Evolutionary conservation across 768 basidiomycete species (phyloP).

Genomic region (Hygrocybe punicea): DNA sequence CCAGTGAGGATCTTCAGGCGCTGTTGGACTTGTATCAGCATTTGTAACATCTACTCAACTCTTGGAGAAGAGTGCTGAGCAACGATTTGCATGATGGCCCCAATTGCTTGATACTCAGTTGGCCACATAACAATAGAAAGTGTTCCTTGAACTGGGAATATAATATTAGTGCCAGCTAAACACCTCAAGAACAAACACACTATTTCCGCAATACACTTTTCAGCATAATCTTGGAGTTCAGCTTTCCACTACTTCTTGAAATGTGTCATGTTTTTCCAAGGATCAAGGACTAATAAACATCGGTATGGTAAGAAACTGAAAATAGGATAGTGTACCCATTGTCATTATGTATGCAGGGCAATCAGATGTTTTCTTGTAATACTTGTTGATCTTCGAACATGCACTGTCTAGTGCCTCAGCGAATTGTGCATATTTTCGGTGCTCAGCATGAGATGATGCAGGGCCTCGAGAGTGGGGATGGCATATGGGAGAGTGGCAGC

Average conservation of each 20-base stretch:
- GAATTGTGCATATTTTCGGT: slow-evolving; percentile 20
- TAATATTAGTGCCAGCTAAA: too few relatives aligned
- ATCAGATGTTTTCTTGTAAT: slow-evolving; percentile 28
- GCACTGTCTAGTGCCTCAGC: slow-evolving; percentile 21
- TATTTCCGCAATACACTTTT: slow-evolving; percentile 14
- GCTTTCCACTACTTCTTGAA: slow-evolving; percentile 27
- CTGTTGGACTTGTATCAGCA: too few relatives aligned
- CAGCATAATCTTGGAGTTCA: slow-evolving; percentile 14
- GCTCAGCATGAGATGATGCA: slow-evolving; percentile 17
- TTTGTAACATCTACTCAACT: too few relatives aligned
- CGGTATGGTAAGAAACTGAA: not conserved
- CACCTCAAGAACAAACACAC: slow-evolving; percentile 10
- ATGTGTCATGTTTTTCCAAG: slow-evolving; percentile 19
- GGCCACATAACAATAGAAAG: too few relatives aligned
- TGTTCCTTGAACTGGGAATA: too few relatives aligned
- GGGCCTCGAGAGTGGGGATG: slow-evolving; percentile 32
- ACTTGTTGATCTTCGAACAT: slow-evolving; percentile 26
- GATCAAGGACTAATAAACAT: slow-evolving; percentile 22
- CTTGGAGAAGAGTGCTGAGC: too few relatives aligned
- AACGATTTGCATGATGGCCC: too few relatives aligned
- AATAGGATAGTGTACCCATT: slow-evolving; percentile 18
- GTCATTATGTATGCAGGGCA: slow-evolving; percentile 30
- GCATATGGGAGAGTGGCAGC: slow-evolving; percentile 26
- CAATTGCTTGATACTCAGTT: too few relatives aligned
- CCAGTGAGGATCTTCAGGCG: slow-evolving; percentile 5